Evolutionary conservation across 164 flowering plant species (phyloP).

Genomic region (Aristolochia contorta): DNA sequence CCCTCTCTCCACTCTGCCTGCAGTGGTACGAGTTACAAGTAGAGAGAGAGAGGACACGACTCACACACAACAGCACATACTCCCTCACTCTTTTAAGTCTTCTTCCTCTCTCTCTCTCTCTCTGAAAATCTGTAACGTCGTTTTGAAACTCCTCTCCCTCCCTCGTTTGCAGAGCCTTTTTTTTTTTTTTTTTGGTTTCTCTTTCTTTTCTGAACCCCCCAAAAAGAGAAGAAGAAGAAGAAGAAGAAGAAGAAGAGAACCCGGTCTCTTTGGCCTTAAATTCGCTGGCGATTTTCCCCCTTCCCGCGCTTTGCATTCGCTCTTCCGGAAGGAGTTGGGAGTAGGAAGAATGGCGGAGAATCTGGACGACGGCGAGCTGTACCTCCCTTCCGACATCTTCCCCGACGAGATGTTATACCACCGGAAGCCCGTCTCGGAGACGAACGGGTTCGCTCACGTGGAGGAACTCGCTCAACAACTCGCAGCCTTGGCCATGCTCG

Average conservation of each 20-base stretch:
- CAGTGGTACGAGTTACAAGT: no score
- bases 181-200: no score
- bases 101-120: no score
- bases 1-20: no score
- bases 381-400: slow-evolving; percentile 36
- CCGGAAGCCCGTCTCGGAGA: slow-evolving; percentile 1
- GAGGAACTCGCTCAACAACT: slow-evolving; percentile 23
- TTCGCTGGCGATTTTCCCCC: background rate
- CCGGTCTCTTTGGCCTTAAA: background rate
- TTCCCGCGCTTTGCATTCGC: no score
- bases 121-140: slow-evolving; percentile 12
- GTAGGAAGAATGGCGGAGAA: background rate
- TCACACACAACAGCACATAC: no score
- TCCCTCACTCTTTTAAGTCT: no score
- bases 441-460: slow-evolving; percentile 21
- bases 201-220: no score
- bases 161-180: slow-evolving; percentile 5
- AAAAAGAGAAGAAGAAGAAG: background rate
- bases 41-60: no score
- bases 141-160: slow-evolving; percentile 7
- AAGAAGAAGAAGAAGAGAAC: background rate
- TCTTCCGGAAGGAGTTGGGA: background rate
- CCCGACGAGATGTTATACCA: slow-evolving; percentile 13
- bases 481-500: slow-evolving; percentile 15
- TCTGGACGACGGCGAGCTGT: slow-evolving; percentile 31